Base-by-base conservation (phyloP, 129 eudicot genomes). In the Silybum marianum region DNA sequence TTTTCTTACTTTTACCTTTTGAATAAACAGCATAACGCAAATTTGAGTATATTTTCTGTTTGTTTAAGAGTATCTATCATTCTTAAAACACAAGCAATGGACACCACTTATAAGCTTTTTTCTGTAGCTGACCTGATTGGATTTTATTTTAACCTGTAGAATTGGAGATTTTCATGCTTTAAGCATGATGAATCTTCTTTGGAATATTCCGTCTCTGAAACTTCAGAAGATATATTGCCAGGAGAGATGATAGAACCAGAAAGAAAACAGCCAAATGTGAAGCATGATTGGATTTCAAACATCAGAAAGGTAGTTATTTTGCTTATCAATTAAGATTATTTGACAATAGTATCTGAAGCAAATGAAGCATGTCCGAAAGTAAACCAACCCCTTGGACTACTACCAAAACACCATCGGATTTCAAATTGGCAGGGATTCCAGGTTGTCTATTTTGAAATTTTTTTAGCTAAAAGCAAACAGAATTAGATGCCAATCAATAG, bases 111-210 rank as follows among this genome's bases (percentile, higher is more conserved):
- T 54, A 19, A 9, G 73, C 10, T 76, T 77, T 44, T 22, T 54
- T 83, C 24, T 25, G 12, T 25, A 39, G 70, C 65, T 71, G 9
- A 71, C 26, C 14, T 60, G 73, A 38, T 76, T 71, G n/a, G 9
- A 1, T 77, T 71, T 73, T 21, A 21, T 11, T 5, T 70, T 34
- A 39, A 76, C 42, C 0, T 85, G 85, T 67, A 87, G 91, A 90
- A 60, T 74, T 90, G 88, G 91, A 85, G 68, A 78, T 66, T 87
- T 82, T 83, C 84, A 22, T 90, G 89, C 87, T 90, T 90, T 79
- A 88, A 84, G 86, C 75, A 78, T 46, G 93, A 87, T 28, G 89
- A 83, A 13, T 80, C 85, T 62, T 76, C 88, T 25, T 73, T 79
- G 11, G 88, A 87, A 32, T 78, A 69, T 62, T 58, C 75, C 2